These are phyloP conservation scores for Epichloe scottii DNA, from an alignment of 2,329 filamentous ascomycete species.

Conservation along the genomic window DNA sequence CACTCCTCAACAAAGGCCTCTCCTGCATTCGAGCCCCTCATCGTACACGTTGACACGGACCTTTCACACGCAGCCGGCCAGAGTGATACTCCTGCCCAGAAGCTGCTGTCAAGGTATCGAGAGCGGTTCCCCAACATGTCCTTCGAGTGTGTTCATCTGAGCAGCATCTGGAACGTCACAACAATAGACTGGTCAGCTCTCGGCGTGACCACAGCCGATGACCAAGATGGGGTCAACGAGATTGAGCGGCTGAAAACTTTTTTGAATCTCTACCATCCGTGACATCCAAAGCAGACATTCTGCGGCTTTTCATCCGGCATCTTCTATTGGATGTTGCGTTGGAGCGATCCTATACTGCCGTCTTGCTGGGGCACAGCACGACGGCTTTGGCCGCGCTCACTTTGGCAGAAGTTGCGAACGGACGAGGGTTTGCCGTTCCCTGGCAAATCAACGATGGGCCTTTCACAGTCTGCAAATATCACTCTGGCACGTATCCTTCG, in stretches of 20 bases:
- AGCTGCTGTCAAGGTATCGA: conserved; percentile 40
- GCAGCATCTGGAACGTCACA: conserved; percentile 41
- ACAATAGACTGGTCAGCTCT: conserved; percentile 43
- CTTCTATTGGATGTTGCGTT: conserved; percentile 56
- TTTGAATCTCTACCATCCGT: conserved; percentile 54
- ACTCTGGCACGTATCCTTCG: conserved; percentile 11
- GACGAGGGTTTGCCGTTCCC: conserved; percentile 70
- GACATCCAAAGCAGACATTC: conserved; percentile 64
- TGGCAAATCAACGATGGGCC: conserved; percentile 71
- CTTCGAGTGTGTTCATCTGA: conserved; percentile 52
- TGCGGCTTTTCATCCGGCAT: conserved; percentile 56
- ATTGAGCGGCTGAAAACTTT: conserved; percentile 34
- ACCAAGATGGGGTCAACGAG: conserved; percentile 9
- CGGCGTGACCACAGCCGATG: conserved; percentile 8
- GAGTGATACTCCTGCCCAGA: conserved; percentile 21
- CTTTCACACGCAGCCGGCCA: conserved; percentile 12
- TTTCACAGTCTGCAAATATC: conserved; percentile 22
- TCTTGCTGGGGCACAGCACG: conserved; percentile 78
- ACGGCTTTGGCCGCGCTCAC: conserved; percentile 78
- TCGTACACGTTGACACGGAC: conserved; percentile 41
- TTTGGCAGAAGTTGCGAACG: conserved; percentile 80
- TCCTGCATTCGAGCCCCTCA: conserved; percentile 53
- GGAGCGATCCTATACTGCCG: conserved; percentile 46
- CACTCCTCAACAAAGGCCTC: conserved; percentile 53
- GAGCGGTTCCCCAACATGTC: conserved; percentile 52